Percentiles rank a stretch among this genome's conserved stretches.
Evolutionary conservation across 2,329 filamentous ascomycete genomes (phyloP).

Genomic region (Aspergillus sp.): DNA sequence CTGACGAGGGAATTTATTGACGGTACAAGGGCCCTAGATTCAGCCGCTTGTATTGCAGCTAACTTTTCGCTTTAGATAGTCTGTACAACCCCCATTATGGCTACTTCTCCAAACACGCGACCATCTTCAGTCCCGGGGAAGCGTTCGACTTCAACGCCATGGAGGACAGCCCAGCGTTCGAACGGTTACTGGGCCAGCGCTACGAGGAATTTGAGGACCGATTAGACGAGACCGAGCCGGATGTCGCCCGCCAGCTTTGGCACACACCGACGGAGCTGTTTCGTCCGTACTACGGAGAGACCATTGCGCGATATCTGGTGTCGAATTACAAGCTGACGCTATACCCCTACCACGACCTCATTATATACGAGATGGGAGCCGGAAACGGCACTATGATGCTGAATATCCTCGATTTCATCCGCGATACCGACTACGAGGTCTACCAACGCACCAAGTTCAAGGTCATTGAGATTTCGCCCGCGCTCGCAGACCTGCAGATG

Average conservation of each 20-base stretch:
- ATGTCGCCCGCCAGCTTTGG: conserved; percentile 84
- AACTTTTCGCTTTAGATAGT: conserved; percentile 53
- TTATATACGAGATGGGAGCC: conserved; percentile 98
- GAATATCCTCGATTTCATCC: conserved; percentile 95
- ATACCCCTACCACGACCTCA: conserved; percentile 91
- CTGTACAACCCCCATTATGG: conserved; percentile 91
- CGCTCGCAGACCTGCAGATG: conserved; percentile 68
- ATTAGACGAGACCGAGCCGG: conserved; percentile 62
- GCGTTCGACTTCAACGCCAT: conserved; percentile 81
- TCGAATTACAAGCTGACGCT: conserved; percentile 91
- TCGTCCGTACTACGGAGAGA: conserved; percentile 91
- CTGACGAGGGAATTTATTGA: conserved; percentile 95
- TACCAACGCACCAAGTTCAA: conserved; percentile 89
- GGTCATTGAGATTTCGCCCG: conserved; percentile 88
- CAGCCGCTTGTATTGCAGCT: neutral
- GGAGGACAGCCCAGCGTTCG: conserved; percentile 77
- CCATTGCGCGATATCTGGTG: conserved; percentile 90
- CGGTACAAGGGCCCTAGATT: conserved; percentile 43
- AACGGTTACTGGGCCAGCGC: conserved; percentile 62
- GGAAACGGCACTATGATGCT: conserved; percentile 96
- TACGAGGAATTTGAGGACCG: conserved; percentile 86
- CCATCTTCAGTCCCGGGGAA: conserved; percentile 87
- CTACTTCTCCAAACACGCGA: conserved; percentile 92
- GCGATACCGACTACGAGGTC: conserved; percentile 76
- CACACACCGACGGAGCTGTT: conserved; percentile 98